Conservation (phyloP, 2,329 filamentous ascomycete genomes). For the Thielaviopsis cerberus region DNA sequence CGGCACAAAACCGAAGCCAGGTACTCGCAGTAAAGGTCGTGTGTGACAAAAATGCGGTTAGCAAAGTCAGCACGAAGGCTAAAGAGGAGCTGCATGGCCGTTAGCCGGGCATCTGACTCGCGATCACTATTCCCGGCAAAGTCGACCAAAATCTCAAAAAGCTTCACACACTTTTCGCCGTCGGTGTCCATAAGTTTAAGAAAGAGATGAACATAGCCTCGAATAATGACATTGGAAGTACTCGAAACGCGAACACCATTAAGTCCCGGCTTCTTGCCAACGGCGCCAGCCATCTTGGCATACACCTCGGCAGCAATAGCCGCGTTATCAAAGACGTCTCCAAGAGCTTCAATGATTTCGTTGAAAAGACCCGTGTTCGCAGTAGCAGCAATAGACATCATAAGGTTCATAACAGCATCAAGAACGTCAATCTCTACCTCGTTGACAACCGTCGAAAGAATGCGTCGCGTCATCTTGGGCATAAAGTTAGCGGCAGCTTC, state of each 20-base stretch:
- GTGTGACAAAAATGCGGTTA: conserved; percentile 53
- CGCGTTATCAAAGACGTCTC: conserved; percentile 9
- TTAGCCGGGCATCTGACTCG: conserved; percentile 51
- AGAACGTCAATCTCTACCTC: conserved; percentile 49
- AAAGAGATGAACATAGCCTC: conserved; percentile 58
- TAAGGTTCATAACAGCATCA: conserved; percentile 44
- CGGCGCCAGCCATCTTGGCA: conserved; percentile 14
- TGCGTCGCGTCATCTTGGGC: conserved; percentile 37
- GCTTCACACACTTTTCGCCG: conserved; percentile 40
- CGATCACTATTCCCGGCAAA: conserved; percentile 41
- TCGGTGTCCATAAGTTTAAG: conserved; percentile 51
- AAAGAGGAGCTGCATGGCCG: conserved; percentile 61
- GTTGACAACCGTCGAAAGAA: conserved; percentile 40
- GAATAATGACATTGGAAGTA: conserved; percentile 51
- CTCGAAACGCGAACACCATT: conserved; percentile 22
- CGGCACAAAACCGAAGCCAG: conserved; percentile 56
- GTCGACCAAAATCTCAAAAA: conserved; percentile 44
- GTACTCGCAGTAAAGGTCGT: conserved; percentile 51
- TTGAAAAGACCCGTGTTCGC: conserved; percentile 41
- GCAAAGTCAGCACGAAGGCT: conserved; percentile 68
- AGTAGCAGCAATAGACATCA: conserved; percentile 43
- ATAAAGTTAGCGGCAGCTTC: conserved; percentile 39
- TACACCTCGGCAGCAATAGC: conserved; percentile 1
- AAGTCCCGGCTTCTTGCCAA: conserved; percentile 15
- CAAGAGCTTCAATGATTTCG: conserved; percentile 22